phyloP scores from a whole-genome alignment of 805 yeast genomes.

The Zygotorulaspora danielsina region DNA sequence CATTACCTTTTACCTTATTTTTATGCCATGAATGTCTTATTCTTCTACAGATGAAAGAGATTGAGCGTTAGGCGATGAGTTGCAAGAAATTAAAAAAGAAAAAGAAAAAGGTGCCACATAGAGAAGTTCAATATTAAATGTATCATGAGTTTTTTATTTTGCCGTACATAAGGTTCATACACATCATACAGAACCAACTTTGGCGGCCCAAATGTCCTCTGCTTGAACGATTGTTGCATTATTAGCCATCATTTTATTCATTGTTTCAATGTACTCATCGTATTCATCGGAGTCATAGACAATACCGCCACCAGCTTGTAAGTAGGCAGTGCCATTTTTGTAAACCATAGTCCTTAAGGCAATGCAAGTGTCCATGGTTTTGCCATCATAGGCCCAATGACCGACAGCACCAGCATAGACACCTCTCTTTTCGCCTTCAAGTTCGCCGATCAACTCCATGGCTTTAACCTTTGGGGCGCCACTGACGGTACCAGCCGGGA shows the following conservation, averaged over 20 bases:
- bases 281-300: slow-evolving; percentile 92
- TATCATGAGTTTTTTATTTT: too few species aligned
- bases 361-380: slow-evolving; percentile 94
- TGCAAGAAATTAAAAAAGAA: too few species aligned
- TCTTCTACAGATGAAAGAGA: too few species aligned
- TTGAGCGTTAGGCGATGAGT: too few species aligned
- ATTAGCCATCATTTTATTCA: slow-evolving; percentile 96
- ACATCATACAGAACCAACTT: slow-evolving; percentile 28
- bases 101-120: too few species aligned
- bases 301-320: slow-evolving; percentile 99
- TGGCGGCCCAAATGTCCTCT: slow-evolving; percentile 67
- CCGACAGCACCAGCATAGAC: slow-evolving; percentile 99
- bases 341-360: slow-evolving; percentile 96
- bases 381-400: slow-evolving; percentile 94
- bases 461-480: slow-evolving; percentile 98
- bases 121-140: background rate
- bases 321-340: slow-evolving; percentile 83
- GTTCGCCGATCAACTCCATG: slow-evolving; percentile 87
- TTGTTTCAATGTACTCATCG: slow-evolving; percentile 93
- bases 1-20: too few species aligned
- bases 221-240: slow-evolving; percentile 88
- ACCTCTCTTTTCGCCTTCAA: slow-evolving; percentile 90
- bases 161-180: background rate
- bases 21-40: too few species aligned
- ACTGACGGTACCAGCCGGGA: slow-evolving; percentile 98